Evolutionary conservation across 2,329 filamentous ascomycete species (phyloP).

Genomic region (Orbilia oligospora): DNA sequence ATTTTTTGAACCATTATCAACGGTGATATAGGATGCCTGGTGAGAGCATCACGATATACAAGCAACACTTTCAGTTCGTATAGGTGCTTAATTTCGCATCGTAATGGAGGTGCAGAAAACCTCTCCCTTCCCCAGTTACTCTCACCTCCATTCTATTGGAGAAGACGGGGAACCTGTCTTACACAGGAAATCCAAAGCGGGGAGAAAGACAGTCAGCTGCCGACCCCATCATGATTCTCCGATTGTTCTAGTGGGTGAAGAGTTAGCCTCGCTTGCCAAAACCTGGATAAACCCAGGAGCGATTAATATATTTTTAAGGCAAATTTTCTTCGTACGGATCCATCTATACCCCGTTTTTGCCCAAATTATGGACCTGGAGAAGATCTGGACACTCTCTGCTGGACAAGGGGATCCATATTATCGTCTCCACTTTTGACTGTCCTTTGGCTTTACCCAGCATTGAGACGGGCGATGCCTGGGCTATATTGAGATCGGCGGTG

Average conservation of each 20-base stretch:
- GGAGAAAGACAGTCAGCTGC: constrained; percentile 37
- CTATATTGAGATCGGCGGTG: constrained; percentile 48
- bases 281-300: constrained; percentile 58
- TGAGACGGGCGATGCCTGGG: constrained; percentile 30
- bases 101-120: constrained; percentile 11
- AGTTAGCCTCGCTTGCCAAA: constrained; percentile 44
- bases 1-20: constrained; percentile 24
- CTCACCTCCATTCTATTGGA: not conserved
- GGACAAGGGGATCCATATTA: constrained; percentile 29
- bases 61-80: not conserved
- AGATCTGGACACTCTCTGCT: constrained; percentile 47
- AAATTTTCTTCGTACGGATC: constrained; percentile 19
- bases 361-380: constrained; percentile 16
- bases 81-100: not conserved
- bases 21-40: constrained; percentile 26
- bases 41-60: constrained; percentile 10
- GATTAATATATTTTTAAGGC: constrained; percentile 51
- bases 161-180: constrained; percentile 13
- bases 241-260: constrained; percentile 51
- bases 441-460: constrained; percentile 30
- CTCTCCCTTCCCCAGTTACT: constrained; percentile 1
- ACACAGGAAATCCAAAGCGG: constrained; percentile 43
- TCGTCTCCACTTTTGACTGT: constrained; percentile 50
- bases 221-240: constrained; percentile 60
- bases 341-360: constrained; percentile 14